A percentile compares a stretch with the other conserved stretches of the same genome.
Conservation (phyloP, 2,329 filamentous ascomycete genomes). For the Tolypocladium inflatum region DNA sequence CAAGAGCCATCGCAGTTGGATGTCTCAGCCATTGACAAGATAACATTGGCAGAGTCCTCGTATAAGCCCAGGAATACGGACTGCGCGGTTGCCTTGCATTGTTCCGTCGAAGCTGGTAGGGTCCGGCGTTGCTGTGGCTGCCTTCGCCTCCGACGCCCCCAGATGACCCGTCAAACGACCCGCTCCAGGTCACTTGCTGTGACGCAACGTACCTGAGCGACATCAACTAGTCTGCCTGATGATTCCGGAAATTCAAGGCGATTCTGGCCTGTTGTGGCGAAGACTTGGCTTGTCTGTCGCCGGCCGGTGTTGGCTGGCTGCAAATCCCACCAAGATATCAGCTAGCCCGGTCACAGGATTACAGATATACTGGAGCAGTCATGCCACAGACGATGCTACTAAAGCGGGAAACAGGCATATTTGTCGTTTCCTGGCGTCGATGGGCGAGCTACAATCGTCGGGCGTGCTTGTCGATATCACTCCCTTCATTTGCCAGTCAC, state of each 20-base stretch:
- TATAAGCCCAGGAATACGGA: neutral
- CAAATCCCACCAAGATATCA: neutral
- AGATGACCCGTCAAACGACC: neutral
- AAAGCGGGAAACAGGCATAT: neutral
- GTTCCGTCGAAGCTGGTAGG: neutral
- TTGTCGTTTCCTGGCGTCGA: neutral
- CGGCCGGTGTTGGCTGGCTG: neutral
- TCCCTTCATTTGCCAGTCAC: neutral
- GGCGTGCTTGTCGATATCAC: neutral
- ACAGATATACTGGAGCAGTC: neutral
- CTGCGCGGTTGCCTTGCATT: neutral
- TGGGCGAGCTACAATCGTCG: neutral
- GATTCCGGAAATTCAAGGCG: neutral
- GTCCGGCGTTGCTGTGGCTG: neutral
- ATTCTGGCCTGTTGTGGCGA: neutral
- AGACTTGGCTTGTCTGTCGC: neutral
- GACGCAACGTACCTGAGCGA: neutral
- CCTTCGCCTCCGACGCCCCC: neutral
- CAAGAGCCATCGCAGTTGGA: neutral
- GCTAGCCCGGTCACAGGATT: neutral
- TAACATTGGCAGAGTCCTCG: neutral
- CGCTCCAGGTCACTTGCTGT: neutral
- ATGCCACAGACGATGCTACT: neutral
- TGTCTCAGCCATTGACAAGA: neutral
- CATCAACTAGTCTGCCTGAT: no score